phyloP scores from a whole-genome alignment of 306 rosid genomes.

The Castanea mollissima region DNA sequence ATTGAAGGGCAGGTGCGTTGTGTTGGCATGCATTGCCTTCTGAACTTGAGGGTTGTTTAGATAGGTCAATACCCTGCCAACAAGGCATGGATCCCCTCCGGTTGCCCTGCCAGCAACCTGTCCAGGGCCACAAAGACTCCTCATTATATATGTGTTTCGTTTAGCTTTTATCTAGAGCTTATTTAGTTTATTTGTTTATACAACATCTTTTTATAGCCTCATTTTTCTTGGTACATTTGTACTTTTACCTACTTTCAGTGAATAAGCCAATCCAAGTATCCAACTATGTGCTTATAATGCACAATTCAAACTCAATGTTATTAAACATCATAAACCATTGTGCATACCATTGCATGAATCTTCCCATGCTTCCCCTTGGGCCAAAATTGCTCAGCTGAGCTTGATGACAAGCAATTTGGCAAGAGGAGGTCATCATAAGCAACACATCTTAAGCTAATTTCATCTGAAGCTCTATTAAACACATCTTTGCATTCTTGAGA shows the following conservation, averaged over 20 bases:
- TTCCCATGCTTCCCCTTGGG: background rate
- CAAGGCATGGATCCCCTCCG: background rate
- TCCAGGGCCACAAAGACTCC: background rate
- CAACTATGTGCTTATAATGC: no score
- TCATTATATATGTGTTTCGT: no score
- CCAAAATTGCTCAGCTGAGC: background rate
- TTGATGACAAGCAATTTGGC: background rate
- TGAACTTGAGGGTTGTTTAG: background rate
- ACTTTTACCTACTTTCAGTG: no score
- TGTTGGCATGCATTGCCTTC: background rate
- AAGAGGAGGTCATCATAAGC: background rate
- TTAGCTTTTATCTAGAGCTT: no score
- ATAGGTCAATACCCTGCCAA: background rate
- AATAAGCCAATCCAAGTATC: no score
- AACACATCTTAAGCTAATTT: background rate
- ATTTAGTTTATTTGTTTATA: no score
- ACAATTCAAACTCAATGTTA: background rate
- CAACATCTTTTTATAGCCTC: no score
- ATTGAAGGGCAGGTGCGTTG: background rate
- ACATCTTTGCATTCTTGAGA: slow-evolving; percentile 2
- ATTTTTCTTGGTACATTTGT: no score
- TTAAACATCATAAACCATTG: background rate
- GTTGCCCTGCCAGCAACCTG: background rate
- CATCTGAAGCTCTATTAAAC: background rate
- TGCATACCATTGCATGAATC: background rate